Conservation (phyloP, 139 green algal genomes). For the Chlamydomonas eustigma region DNA sequence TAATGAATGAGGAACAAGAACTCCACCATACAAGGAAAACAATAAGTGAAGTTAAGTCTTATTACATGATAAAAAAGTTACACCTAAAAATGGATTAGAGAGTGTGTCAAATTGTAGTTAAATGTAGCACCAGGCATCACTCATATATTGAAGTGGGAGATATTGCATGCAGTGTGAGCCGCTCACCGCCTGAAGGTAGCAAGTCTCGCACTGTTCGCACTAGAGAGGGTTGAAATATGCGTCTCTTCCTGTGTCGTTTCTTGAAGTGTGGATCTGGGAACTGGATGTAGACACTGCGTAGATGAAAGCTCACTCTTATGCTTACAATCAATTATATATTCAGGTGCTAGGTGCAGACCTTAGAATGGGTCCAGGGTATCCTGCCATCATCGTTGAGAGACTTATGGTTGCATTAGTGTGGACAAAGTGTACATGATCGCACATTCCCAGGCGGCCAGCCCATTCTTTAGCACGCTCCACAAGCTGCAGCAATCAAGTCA, state of each 20-base stretch:
- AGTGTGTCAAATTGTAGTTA: too few species aligned
- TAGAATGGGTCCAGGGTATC: slow-evolving; percentile 64
- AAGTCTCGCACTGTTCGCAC: slow-evolving; percentile 18
- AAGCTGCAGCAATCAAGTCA: slow-evolving; percentile 33
- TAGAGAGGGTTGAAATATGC: slow-evolving; percentile 69
- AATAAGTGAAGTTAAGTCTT: too few species aligned
- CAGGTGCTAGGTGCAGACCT: slow-evolving; percentile 69
- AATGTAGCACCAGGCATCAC: too few species aligned
- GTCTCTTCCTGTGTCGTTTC: slow-evolving; percentile 73
- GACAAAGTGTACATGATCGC: slow-evolving; percentile 54
- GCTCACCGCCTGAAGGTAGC: slow-evolving; percentile 19
- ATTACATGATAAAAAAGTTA: too few species aligned
- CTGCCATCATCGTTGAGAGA: slow-evolving; percentile 49
- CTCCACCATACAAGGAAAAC: too few species aligned
- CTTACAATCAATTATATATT: slow-evolving; percentile 91
- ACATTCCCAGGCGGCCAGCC: slow-evolving; percentile 44
- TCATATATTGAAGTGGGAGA: too few species aligned
- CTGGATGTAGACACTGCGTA: slow-evolving; percentile 54
- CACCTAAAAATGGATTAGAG: too few species aligned
- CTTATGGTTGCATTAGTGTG: slow-evolving; percentile 78
- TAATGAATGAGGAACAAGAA: too few species aligned
- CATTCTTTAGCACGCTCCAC: slow-evolving; percentile 74
- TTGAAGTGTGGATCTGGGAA: slow-evolving; percentile 93
- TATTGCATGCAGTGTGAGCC: too few species aligned
- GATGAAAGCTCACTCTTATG: too few species aligned